Percentiles rank a stretch among this genome's conserved stretches.
These are phyloP conservation scores for Allomyces macrogynus DNA, from an alignment of 192 early-diverging fungal genomes.

Conservation along the genomic window DNA sequence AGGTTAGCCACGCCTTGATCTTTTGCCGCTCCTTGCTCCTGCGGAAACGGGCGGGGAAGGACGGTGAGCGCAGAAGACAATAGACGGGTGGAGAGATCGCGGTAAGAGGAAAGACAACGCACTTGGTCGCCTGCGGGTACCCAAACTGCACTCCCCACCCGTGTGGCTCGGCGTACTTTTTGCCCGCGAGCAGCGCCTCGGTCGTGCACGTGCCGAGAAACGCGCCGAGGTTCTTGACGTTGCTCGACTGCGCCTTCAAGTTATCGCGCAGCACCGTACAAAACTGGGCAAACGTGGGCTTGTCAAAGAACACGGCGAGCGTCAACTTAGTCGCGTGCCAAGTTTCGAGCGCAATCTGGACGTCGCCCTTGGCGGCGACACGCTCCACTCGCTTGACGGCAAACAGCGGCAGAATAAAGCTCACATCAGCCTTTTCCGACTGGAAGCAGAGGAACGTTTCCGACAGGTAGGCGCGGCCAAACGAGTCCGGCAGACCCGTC, in stretches of 20 bases:
- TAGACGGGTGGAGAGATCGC: not conserved
- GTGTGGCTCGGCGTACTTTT: constrained; percentile 19
- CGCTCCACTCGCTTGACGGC: constrained; percentile 83
- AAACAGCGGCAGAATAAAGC: constrained; percentile 65
- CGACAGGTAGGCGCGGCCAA: constrained; percentile 66
- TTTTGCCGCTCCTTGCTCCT: constrained; percentile 15
- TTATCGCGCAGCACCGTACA: constrained; percentile 55
- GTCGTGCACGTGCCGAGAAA: constrained; percentile 60
- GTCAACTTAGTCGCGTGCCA: constrained; percentile 81
- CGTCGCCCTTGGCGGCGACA: constrained; percentile 38
- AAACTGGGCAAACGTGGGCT: constrained; percentile 50
- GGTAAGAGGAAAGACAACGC: not conserved
- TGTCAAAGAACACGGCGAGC: constrained; percentile 55
- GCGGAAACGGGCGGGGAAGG: too few species aligned
- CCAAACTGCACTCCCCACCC: constrained; percentile 29
- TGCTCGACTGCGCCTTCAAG: constrained; percentile 41
- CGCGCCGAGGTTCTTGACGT: constrained; percentile 60
- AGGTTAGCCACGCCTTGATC: constrained; percentile 16
- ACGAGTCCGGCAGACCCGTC: constrained; percentile 12
- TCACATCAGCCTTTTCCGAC: constrained; percentile 43
- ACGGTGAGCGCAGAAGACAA: too few species aligned
- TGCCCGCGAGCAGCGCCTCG: constrained; percentile 47
- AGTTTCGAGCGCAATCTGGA: constrained; percentile 60
- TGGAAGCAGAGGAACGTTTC: constrained; percentile 70
- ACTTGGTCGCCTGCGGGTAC: not conserved